Percentiles rank a stretch among this genome's conserved stretches.
Conservation (phyloP, 2,329 filamentous ascomycete genomes). For the Claviceps fusiformis region DNA sequence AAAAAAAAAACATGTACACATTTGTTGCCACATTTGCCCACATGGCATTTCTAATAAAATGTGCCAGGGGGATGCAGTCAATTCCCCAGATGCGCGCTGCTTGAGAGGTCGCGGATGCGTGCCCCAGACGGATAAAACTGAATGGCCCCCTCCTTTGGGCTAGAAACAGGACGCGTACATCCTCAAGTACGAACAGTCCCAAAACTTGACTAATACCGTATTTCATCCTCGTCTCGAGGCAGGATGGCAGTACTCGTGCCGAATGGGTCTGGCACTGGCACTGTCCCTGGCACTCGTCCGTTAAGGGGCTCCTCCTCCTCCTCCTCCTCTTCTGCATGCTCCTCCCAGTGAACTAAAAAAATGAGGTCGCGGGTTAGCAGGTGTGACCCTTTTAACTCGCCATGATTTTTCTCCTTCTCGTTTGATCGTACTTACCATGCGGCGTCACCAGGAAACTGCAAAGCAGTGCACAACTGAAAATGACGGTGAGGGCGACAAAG, state of each 20-base stretch:
- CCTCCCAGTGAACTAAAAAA: conserved; percentile 21
- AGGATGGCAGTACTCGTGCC: conserved; percentile 7
- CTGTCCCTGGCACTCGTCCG: not conserved
- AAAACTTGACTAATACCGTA: conserved; percentile 10
- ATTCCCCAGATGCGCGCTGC: too few species aligned
- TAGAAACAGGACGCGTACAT: too few species aligned
- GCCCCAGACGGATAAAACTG: too few species aligned
- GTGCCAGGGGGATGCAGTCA: too few species aligned
- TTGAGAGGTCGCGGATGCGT: too few species aligned
- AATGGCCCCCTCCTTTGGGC: too few species aligned
- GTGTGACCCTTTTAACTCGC: too few species aligned
- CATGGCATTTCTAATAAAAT: too few species aligned
- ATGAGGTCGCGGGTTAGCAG: not conserved
- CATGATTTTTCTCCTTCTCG: too few species aligned
- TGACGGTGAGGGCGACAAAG: conserved; percentile 57
- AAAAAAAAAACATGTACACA: too few species aligned
- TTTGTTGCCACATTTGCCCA: too few species aligned
- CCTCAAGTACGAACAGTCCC: too few species aligned
- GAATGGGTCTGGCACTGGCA: conserved; percentile 4
- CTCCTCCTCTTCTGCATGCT: conserved; percentile 12
- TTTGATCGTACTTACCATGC: conserved; percentile 44
- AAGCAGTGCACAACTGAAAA: conserved; percentile 54
- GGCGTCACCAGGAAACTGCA: conserved; percentile 60
- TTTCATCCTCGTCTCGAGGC: conserved; percentile 15
- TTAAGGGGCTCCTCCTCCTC: conserved; percentile 14